Base-by-base conservation (phyloP, 2,329 filamentous ascomycete genomes). In the Lecanicillium sp. region DNA sequence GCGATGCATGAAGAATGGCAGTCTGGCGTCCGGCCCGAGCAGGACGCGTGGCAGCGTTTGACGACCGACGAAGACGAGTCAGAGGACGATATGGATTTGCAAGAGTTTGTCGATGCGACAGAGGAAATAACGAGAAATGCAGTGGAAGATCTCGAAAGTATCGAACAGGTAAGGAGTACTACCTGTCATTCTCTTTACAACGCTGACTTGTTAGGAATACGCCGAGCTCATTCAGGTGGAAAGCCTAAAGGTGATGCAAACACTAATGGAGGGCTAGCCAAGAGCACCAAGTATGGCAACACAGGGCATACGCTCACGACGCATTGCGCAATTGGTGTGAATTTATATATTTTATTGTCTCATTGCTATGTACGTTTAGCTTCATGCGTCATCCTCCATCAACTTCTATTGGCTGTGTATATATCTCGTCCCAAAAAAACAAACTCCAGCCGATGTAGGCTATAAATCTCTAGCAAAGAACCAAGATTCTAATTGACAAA, bases 161-260 rank as follows among this genome's bases (percentile, higher is more conserved):
- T 66, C 26, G 61, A 67, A 15, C 51, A 54, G 50, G 65, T 64
- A 48, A 21, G 54, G 36, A 2, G 7, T 2, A 11, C 4, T 1
- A 35, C 12, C 8, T 21, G 17, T 2, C 3, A 30, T 4, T 3
- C 8, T 10, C 2, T 1, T 4, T 3, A 9, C 1, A 1, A 1
- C 26, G 2, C n/a, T 54, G 40, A 51, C 38, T n/a, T 3, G 2
- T 20, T 29, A 67, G 64, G 55, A 64, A 33, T 65, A 57, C 29
- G 58, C 53, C 21, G 53, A 53, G 12, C 47, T 56, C 3, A 51
- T 64, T 2, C 55, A 61, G 3, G 51, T 40, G 1, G 56, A 63
- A 37, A 62, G 58, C 29, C 36, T 52, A n/a, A 49, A 45, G 15
- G 44, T 52, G 6, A 51, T 51, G 49, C 44, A 51, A 17, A 43